Percentiles rank a stretch among this genome's conserved stretches.
These are phyloP conservation scores for Chrysanthemum lavandulifolium DNA, from an alignment of 129 eudicot genomes.

Conservation along the genomic window DNA sequence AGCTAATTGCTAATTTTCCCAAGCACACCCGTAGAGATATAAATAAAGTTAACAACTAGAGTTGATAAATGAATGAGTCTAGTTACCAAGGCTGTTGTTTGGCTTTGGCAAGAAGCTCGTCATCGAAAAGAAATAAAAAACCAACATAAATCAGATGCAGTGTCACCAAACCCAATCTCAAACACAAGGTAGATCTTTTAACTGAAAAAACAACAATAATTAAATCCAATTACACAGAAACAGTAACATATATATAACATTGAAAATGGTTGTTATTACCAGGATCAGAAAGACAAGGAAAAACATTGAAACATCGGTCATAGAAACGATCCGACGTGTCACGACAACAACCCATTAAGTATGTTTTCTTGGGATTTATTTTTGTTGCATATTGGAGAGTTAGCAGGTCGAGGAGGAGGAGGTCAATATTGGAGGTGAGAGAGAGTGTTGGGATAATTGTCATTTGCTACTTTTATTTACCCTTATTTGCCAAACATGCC, in stretches of 20 bases:
- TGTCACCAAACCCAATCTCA: constrained; percentile 69
- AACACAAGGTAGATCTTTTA: constrained; percentile 70
- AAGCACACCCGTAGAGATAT: no score
- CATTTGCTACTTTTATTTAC: no score
- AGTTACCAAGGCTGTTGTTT: constrained; percentile 61
- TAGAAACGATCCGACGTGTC: constrained; percentile 49
- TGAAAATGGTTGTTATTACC: constrained; percentile 34
- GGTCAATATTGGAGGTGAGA: no score
- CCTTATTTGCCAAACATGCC: no score
- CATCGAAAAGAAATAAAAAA: constrained; percentile 45
- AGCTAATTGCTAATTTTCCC: no score
- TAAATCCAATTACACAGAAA: not conserved
- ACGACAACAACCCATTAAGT: constrained; percentile 49
- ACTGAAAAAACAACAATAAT: constrained; percentile 31
- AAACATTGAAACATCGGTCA: constrained; percentile 54
- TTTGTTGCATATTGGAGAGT: no score
- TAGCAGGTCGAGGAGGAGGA: no score
- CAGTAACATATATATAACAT: not conserved
- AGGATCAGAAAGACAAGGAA: constrained; percentile 90
- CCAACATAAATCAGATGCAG: constrained; percentile 66
- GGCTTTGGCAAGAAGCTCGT: constrained; percentile 42
- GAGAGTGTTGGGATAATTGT: no score
- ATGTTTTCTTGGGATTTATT: not conserved
- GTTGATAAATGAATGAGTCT: no score
- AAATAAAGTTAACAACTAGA: no score